Evolutionary conservation across 2,329 filamentous ascomycete genomes (phyloP).

Genomic region (Fusarium sp.): DNA sequence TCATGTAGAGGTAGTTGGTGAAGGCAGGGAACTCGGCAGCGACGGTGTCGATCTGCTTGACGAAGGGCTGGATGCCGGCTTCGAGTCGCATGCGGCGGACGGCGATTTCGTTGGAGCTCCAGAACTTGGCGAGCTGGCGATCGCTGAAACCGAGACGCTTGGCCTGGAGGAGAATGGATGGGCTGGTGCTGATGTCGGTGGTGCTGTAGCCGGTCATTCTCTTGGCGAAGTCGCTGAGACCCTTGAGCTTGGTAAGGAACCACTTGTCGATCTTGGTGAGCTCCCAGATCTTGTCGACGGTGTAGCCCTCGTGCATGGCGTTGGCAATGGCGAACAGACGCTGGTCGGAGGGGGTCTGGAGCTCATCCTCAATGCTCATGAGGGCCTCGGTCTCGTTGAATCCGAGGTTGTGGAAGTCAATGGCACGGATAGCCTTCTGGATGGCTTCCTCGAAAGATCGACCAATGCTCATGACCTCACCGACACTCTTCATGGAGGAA

Average conservation of each 20-base stretch:
- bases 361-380: constrained; percentile 95
- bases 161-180: constrained; percentile 78
- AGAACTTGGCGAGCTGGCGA: constrained; percentile 91
- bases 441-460: constrained; percentile 98
- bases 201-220: constrained; percentile 74
- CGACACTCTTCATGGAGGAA: constrained; percentile 99
- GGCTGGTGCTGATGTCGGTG: constrained; percentile 71
- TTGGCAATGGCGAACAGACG: constrained; percentile 97
- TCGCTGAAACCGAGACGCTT: constrained; percentile 97
- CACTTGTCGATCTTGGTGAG: constrained; percentile 99
- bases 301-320: constrained; percentile 94
- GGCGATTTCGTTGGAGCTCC: constrained; percentile 92
- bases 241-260: constrained; percentile 94
- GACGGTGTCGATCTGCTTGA: constrained; percentile 99
- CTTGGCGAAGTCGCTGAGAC: constrained; percentile 88
- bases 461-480: constrained; percentile 98
- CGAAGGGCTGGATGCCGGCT: constrained; percentile 84
- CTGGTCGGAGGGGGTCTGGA: constrained; percentile 97
- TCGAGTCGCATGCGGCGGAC: constrained; percentile 88
- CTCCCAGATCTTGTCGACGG: constrained; percentile 97
- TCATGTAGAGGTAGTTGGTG: constrained; percentile 97
- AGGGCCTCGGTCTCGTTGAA: constrained; percentile 92
- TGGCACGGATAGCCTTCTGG: constrained; percentile 95
- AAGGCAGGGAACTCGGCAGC: constrained; percentile 94
- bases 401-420: constrained; percentile 94